phyloP scores from a whole-genome alignment of 228 moss, liverwort and hornwort species.

The Sphagnum fallax region DNA sequence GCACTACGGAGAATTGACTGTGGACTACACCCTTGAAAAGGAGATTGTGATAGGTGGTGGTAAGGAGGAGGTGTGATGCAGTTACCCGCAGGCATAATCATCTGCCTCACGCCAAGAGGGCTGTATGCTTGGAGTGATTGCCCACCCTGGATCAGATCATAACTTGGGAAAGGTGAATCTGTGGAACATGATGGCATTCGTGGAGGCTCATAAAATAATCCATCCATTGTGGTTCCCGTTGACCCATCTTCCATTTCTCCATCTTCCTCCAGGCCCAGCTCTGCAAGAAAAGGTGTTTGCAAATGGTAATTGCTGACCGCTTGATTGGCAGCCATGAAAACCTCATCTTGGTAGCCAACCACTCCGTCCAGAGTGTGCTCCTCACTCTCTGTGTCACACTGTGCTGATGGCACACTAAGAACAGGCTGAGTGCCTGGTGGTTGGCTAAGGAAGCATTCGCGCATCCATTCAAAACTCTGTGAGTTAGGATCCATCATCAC shows the following conservation, averaged over 20 bases:
- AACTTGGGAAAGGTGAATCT: conserved; percentile 83
- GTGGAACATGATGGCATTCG: conserved; percentile 22
- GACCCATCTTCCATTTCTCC: conserved; percentile 8
- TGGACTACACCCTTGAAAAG: conserved; percentile 75
- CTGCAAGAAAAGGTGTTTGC: not conserved
- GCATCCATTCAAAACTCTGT: no score
- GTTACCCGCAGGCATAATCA: conserved; percentile 84
- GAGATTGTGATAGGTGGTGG: conserved; percentile 31
- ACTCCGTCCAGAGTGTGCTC: not conserved
- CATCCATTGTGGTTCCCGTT: conserved; percentile 23
- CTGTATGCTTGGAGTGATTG: conserved; percentile 87
- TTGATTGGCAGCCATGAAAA: conserved; percentile 23
- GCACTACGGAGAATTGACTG: conserved; percentile 88
- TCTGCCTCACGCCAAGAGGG: conserved; percentile 87
- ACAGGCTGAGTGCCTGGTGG: no score
- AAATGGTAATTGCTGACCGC: conserved; percentile 1
- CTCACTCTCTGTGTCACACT: no score
- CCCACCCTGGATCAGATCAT: conserved; percentile 69
- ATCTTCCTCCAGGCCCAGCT: conserved; percentile 27
- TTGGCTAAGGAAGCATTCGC: no score
- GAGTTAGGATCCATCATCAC: no score
- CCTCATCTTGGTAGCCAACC: conserved; percentile 22
- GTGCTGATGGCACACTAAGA: no score
- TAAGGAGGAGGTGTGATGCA: conserved; percentile 64
- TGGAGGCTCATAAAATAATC: conserved; percentile 64